phyloP scores from a whole-genome alignment of 768 basidiomycete species.

The Boletus insuetus region DNA sequence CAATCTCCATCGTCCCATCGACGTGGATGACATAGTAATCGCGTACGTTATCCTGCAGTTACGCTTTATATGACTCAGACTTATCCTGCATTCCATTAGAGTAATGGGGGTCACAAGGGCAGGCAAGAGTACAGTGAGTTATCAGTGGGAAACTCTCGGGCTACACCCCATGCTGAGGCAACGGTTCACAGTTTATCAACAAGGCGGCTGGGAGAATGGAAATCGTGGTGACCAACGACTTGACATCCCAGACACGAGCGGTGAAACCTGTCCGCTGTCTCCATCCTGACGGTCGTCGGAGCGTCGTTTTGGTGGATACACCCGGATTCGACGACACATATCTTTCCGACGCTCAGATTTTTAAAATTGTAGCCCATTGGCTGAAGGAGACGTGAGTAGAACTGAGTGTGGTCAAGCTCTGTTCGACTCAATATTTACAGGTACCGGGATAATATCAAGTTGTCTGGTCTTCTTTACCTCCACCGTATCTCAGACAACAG shows the following conservation, averaged over 20 bases:
- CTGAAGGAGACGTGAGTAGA: constrained; percentile 15
- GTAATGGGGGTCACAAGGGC: constrained; percentile 17
- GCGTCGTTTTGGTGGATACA: constrained; percentile 16
- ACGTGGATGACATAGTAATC: constrained; percentile 13
- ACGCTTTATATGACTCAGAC: background rate
- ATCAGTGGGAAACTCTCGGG: background rate
- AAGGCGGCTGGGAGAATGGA: background rate
- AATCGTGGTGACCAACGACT: background rate
- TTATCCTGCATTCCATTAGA: background rate
- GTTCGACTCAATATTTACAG: background rate
- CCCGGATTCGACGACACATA: too few relatives aligned
- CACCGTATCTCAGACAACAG: too few relatives aligned
- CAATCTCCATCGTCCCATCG: background rate
- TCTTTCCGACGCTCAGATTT: too few relatives aligned
- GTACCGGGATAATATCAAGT: too few relatives aligned
- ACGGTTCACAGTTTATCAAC: constrained; percentile 15
- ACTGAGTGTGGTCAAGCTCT: background rate
- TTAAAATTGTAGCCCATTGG: too few relatives aligned
- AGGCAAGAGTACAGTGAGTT: constrained; percentile 20
- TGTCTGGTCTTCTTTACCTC: too few relatives aligned
- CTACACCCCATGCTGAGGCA: background rate
- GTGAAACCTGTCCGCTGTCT: constrained; percentile 7
- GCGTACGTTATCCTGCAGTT: constrained; percentile 7
- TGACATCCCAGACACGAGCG: constrained; percentile 9
- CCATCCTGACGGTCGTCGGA: constrained; percentile 14